Evolutionary conservation across 352 stramenopile genomes (phyloP).

Genomic region (Elongisporangium senticosum): DNA sequence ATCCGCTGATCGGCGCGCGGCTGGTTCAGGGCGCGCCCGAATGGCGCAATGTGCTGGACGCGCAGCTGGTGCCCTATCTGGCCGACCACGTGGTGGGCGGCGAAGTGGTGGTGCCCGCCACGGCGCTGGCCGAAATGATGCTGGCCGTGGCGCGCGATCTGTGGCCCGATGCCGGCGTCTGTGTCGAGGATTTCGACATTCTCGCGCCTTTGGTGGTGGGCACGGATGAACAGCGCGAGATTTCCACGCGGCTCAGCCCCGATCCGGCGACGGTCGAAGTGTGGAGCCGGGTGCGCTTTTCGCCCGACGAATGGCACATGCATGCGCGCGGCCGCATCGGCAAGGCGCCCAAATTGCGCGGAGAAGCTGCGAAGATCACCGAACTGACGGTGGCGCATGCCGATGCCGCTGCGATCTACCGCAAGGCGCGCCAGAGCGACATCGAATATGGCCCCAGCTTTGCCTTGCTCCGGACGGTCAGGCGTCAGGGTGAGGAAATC

Average conservation of each 20-base stretch:
- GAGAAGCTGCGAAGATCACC: constrained; percentile 5
- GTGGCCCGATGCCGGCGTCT: constrained; percentile 4
- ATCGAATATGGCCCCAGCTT: constrained; percentile 5
- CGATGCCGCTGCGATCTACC: constrained; percentile 4
- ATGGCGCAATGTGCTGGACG: constrained; percentile 5
- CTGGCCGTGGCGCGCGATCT: constrained; percentile 4
- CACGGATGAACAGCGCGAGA: constrained; percentile 5
- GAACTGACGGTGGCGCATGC: constrained; percentile 4
- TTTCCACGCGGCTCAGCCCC: constrained; percentile 4
- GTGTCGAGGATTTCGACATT: constrained; percentile 5
- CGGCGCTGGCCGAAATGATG: constrained; percentile 4
- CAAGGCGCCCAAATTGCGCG: constrained; percentile 4
- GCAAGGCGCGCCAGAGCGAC: constrained; percentile 4
- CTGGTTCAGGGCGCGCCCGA: constrained; percentile 4
- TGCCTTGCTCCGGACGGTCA: constrained; percentile 4
- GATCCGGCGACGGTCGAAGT: constrained; percentile 4
- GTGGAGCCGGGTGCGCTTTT: constrained; percentile 4
- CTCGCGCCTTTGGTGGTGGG: constrained; percentile 4
- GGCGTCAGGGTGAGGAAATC: constrained; percentile 5
- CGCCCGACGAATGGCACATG: constrained; percentile 4
- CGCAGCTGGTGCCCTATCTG: constrained; percentile 4
- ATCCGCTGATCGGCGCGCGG: constrained; percentile 4
- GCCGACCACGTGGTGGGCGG: constrained; percentile 3
- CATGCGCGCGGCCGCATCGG: constrained; percentile 3
- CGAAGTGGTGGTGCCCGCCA: constrained; percentile 4